Base-by-base conservation (phyloP, 2,329 filamentous ascomycete genomes). In the Trichophaea hybrida region DNA sequence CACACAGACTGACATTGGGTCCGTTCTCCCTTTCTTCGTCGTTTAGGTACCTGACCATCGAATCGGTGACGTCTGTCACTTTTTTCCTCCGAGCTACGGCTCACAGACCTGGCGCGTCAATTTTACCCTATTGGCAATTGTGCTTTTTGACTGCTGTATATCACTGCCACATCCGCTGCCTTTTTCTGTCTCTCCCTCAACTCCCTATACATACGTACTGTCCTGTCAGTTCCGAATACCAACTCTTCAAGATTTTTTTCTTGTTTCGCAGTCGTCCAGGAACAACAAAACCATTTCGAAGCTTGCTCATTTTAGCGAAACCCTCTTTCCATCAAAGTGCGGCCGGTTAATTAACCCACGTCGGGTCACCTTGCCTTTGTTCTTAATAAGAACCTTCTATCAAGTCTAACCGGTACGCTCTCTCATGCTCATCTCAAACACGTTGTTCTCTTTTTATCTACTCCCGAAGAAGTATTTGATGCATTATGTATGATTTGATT, bases 41-140 rank as follows among this genome's bases (percentile, higher is more conserved):
- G 10, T 17, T 50, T 32, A 13, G 12, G 17, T 24, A 12, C 51
- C 34, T 24, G 31, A 54, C 51, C 51, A 34, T 15, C 32, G 37
- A 32, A 37, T 54, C 51, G 35, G 31, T 54, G 51, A 50, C 46
- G 46, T 50, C 46, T 50, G 46, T 50, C 46, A 50, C n/a, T 43
- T 15, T 12, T 43, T 43, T 43, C 38, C 38, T 15, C 38, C n/a
- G 38, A 43, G 38, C 38, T 12, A 10, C 38, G 10, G 38, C 38
- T 12, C 38, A 24, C 24, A 24, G 24, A 24, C 24, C 24, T 24
- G 24, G 2, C n/a, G 46, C 46, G 46, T 4, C 46, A 50, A 31
- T 50, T 50, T 50, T 50, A 17, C 46, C 46, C 38, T 10, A 24
- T 24, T 43, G 38, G 10, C 10, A 10, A 2, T 10, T 43, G n/a